Percentiles rank a stretch among this genome's conserved stretches.
Conservation (phyloP, 176 grass and related monocot genomes). For the Oryza punctata region DNA sequence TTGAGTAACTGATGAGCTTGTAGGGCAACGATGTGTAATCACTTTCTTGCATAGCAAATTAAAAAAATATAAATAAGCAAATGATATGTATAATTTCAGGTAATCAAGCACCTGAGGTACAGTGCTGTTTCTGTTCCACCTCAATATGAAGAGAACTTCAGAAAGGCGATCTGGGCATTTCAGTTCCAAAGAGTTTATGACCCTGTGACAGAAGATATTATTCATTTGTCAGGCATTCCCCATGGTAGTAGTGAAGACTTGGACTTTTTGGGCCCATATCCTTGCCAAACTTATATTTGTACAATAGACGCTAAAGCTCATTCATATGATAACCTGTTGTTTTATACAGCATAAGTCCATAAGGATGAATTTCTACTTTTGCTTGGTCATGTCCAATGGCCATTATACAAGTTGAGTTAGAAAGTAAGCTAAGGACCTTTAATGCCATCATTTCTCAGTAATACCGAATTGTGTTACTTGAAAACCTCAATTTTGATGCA, state of each 20-base stretch:
- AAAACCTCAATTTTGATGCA: conserved; percentile 13
- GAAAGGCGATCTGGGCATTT: conserved; percentile 87
- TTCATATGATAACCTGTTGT: conserved; percentile 6
- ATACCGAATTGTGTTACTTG: conserved; percentile 24
- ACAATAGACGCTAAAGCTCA: conserved; percentile 4
- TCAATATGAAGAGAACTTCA: conserved; percentile 88
- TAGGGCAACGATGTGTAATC: background rate
- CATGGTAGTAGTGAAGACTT: conserved; percentile 60
- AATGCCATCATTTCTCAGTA: conserved; percentile 22
- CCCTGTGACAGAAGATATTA: conserved; percentile 77
- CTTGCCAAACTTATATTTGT: conserved; percentile 45
- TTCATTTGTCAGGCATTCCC: conserved; percentile 68
- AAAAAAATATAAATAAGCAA: background rate
- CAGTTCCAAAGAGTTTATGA: conserved; percentile 96
- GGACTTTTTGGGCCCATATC: conserved; percentile 99
- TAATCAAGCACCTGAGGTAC: conserved; percentile 85
- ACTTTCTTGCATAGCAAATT: conserved; percentile 8
- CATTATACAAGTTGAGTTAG: conserved; percentile 3
- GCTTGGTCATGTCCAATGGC: background rate
- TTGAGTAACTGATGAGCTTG: background rate
- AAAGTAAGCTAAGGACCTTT: conserved; percentile 12
- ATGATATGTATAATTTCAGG: conserved; percentile 56
- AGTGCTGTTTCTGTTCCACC: conserved; percentile 69
- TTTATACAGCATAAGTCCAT: background rate
- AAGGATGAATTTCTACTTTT: background rate